Conservation (phyloP, 2,329 filamentous ascomycete genomes). For the Clonostachys chloroleuca region DNA sequence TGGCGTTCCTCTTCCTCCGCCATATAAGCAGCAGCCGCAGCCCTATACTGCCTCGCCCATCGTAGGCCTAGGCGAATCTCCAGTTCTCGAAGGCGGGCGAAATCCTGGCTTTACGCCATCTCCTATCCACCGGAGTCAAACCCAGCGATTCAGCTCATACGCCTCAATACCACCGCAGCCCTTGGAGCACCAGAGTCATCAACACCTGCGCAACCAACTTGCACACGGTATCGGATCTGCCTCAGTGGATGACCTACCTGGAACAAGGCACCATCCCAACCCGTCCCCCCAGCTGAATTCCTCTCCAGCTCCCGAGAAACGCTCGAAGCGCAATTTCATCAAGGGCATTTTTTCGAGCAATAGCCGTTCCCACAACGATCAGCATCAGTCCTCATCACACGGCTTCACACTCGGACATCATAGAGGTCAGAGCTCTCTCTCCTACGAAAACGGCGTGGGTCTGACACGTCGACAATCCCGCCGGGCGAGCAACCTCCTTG, state of each 20-base stretch:
- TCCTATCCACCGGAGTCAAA: constrained; percentile 42
- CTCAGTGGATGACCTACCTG: constrained; percentile 36
- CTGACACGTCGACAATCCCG: constrained; percentile 53
- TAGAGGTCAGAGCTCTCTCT: constrained; percentile 17
- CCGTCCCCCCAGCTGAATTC: background rate
- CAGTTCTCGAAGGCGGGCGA: constrained; percentile 25
- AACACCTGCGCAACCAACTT: constrained; percentile 7
- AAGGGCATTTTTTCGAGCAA: constrained; percentile 47
- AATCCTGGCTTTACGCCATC: constrained; percentile 40
- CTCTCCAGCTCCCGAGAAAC: constrained; percentile 31
- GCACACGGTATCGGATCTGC: constrained; percentile 26
- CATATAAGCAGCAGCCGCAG: constrained; percentile 12
- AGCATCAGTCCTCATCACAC: constrained; percentile 9
- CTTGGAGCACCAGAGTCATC: constrained; percentile 5
- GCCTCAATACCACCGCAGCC: constrained; percentile 14
- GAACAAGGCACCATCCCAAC: constrained; percentile 15
- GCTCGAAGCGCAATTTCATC: constrained; percentile 48
- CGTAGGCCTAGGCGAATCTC: constrained; percentile 11
- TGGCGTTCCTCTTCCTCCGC: constrained; percentile 6
- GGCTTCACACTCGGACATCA: background rate
- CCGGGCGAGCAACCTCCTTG: constrained; percentile 39
- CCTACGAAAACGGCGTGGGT: constrained; percentile 44
- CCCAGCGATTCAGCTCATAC: constrained; percentile 38
- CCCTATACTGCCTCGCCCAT: constrained; percentile 13
- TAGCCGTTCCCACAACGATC: constrained; percentile 18